A percentile compares a stretch with the other conserved stretches of the same genome.
These are phyloP conservation scores for Emergomyces orientalis DNA, from an alignment of 2,329 filamentous ascomycete species.

Conservation along the genomic window DNA sequence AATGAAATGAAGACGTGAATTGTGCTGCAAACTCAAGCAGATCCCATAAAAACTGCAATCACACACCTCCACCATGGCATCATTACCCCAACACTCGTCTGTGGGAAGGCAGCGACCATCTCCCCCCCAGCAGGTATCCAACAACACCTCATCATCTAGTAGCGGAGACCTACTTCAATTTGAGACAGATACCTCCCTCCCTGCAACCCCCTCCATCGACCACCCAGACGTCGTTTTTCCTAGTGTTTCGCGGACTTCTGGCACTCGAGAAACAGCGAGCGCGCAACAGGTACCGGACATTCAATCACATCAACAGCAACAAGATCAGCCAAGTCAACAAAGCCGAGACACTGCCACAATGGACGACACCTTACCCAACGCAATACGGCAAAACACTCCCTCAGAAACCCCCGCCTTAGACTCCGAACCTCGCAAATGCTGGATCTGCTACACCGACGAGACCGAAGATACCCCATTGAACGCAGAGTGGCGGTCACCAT, in stretches of 20 bases:
- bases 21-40: not conserved
- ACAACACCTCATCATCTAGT: constrained; percentile 19
- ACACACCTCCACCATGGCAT: constrained; percentile 24
- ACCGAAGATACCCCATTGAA: constrained; percentile 52
- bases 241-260: not conserved
- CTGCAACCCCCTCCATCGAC: constrained; percentile 17
- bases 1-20: not conserved
- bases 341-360: constrained; percentile 4
- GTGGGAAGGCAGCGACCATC: constrained; percentile 22
- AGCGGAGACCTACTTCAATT: constrained; percentile 11
- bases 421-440: constrained; percentile 47
- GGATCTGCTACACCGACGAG: constrained; percentile 61
- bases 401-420: constrained; percentile 13
- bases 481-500: constrained; percentile 73
- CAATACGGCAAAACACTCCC: constrained; percentile 10
- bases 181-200: not conserved
- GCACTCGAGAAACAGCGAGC: not conserved
- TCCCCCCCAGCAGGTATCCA: not conserved
- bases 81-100: constrained; percentile 25
- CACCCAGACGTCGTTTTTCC: constrained; percentile 13
- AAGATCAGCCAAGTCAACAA: constrained; percentile 13
- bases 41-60: not conserved
- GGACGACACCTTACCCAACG: constrained; percentile 2
- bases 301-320: not conserved
- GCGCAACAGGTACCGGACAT: not conserved